phyloP scores from a whole-genome alignment of 2,329 filamentous ascomycete species.

The Claviceps sp. region DNA sequence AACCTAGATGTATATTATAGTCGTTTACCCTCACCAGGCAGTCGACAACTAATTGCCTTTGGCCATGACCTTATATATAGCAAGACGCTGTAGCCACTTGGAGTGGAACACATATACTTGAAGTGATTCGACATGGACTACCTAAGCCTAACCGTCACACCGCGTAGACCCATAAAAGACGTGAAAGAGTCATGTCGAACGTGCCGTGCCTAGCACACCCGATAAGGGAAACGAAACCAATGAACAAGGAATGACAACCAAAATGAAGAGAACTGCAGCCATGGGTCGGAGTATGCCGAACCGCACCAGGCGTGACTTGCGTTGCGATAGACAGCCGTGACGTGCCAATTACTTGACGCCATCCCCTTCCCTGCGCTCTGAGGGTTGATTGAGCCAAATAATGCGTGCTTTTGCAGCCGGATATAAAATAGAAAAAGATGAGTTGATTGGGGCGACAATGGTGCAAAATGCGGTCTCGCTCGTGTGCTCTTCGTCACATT shows the following conservation, averaged over 20 bases:
- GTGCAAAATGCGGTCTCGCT: background rate
- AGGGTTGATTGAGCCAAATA: background rate
- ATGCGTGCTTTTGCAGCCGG: background rate
- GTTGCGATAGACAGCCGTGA: slow-evolving; percentile 6
- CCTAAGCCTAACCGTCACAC: background rate
- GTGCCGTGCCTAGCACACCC: background rate
- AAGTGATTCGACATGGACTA: background rate
- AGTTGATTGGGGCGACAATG: background rate
- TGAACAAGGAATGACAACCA: background rate
- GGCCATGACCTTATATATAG: background rate
- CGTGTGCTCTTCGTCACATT: background rate
- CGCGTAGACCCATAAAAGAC: background rate
- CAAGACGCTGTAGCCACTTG: background rate
- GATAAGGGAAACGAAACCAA: background rate
- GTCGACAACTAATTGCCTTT: background rate
- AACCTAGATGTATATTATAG: too few species aligned
- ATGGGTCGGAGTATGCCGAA: slow-evolving; percentile 3
- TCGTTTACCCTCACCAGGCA: background rate
- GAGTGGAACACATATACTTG: background rate
- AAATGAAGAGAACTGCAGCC: slow-evolving; percentile 4
- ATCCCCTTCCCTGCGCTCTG: background rate
- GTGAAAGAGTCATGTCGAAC: slow-evolving; percentile 1
- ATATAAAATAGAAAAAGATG: background rate
- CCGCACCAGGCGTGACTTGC: slow-evolving; percentile 7
- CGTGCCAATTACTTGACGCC: slow-evolving; percentile 12